Base-by-base conservation (phyloP, 2,329 filamentous ascomycete species). In the Diaporthe caulivora region DNA sequence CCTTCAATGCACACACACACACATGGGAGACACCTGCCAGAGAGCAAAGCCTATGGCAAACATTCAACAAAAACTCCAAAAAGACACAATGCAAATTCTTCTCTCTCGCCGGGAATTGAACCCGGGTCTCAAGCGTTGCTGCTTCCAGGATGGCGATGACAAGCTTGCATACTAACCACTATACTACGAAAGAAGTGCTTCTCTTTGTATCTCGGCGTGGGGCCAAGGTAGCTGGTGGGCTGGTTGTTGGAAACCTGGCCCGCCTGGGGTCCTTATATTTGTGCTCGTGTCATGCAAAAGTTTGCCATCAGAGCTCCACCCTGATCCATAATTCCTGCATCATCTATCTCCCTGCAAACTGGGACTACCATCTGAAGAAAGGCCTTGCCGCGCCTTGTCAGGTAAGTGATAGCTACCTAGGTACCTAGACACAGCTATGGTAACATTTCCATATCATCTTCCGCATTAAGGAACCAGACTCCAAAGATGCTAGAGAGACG, bases 41-140 rank as follows among this genome's bases (percentile, higher is more conserved):
- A 31, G 13, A 15, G 34, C 6, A 53, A 26, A 1, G 17, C 53
- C n/a, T 5, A 17, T 15, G 7, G 37, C 11, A 64, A 31, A 31
- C 37, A 40, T 9, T 2, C 2, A 18, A n/a, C 15, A 21, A 64
- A 37, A 65, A 26, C 4, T 2, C 60, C 44, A 51, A 65, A 60
- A 51, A 34, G 7, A n/a, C n/a, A 1, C 5, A 8, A 13, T 65
- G 62, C 58, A 64, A 64, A 18, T 47, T 64, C 42, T 62, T 62
- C 62, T 65, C 62, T 65, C 62, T 49, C 62, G 62, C 62, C 62
- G 62, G 62, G 62, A 65, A 65, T 65, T 65, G 62, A 65, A 65
- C 62, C 62, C 62, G 62, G 62, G 29, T 65, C 62, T 65, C 62
- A 65, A 65, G 62, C 62, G 62, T 51, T 65, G 62, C 62, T 65